phyloP scores from a whole-genome alignment of 208 protist species.

The Leishmania mexicana region DNA sequence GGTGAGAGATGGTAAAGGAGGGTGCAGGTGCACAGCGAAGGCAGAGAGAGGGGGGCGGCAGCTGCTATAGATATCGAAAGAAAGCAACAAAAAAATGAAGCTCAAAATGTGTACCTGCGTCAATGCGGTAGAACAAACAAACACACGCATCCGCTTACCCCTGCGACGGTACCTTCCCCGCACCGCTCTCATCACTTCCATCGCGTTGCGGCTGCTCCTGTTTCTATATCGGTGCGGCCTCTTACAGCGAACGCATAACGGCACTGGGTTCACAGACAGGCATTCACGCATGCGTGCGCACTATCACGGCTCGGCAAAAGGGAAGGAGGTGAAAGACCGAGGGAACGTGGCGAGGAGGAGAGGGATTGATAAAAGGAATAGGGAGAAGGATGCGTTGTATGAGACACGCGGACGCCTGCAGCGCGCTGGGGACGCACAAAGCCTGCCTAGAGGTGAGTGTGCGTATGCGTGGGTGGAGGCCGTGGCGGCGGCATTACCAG shows the following conservation, averaged over 20 bases:
- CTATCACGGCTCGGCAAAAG: not conserved
- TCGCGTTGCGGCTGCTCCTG: not conserved
- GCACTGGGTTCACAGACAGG: too few relatives aligned
- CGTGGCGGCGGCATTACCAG: not conserved
- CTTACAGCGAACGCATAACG: not conserved
- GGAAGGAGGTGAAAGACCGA: not conserved
- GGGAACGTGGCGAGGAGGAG: not conserved
- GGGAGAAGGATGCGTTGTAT: not conserved
- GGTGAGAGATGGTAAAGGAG: too few relatives aligned
- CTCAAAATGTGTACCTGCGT: not conserved
- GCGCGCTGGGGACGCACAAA: not conserved
- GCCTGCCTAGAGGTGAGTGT: not conserved
- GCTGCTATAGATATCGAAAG: not conserved
- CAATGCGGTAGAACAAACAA: not conserved
- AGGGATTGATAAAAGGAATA: not conserved
- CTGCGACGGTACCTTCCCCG: not conserved
- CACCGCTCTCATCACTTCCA: not conserved
- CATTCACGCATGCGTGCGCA: not conserved
- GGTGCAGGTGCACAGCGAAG: not conserved
- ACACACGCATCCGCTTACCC: not conserved
- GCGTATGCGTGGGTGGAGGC: not conserved
- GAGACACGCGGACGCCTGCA: not conserved
- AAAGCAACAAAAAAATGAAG: not conserved
- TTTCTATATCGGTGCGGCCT: not conserved
- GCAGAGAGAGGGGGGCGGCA: not conserved